Conservation (phyloP, 176 grass and related monocot genomes). For the Ensete ventricosum region DNA sequence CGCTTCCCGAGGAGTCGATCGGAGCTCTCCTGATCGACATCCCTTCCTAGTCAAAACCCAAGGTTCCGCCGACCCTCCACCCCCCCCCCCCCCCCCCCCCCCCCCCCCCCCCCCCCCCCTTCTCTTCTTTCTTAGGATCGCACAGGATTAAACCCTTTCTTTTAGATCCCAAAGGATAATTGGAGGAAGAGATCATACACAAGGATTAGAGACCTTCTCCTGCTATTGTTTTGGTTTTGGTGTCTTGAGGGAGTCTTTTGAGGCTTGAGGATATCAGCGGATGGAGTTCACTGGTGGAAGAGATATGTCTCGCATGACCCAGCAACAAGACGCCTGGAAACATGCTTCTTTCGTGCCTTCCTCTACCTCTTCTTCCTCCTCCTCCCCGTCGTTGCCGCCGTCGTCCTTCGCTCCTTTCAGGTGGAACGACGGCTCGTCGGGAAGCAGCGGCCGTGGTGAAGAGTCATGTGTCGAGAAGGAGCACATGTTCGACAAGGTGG, state of each 20-base stretch:
- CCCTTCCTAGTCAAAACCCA: too few species aligned
- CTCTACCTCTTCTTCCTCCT: conserved; percentile 24
- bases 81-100: conserved; percentile 13
- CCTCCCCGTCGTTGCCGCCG: background rate
- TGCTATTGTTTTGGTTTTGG: background rate
- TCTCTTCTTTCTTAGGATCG: background rate
- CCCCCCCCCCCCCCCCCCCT: conserved; percentile 16
- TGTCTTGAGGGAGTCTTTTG: background rate
- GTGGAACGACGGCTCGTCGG: conserved; percentile 30
- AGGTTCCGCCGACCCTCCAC: background rate
- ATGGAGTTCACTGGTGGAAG: conserved; percentile 33
- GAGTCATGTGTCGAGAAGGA: conserved; percentile 75
- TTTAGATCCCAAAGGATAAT: background rate
- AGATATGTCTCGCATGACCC: conserved; percentile 19
- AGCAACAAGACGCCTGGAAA: conserved; percentile 16
- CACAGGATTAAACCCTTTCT: background rate
- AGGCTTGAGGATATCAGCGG: too few species aligned
- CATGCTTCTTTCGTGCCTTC: background rate
- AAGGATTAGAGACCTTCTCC: too few species aligned
- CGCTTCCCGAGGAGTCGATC: background rate
- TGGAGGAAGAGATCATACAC: too few species aligned
- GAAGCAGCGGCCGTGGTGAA: conserved; percentile 44
- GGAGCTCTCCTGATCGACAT: conserved; percentile 6
- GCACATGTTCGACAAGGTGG: conserved; percentile 96
- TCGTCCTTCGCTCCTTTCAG: conserved; percentile 13